Evolutionary conservation across 169 alveolate genomes (phyloP).

Genomic region (Cryptosporidium sp.): DNA sequence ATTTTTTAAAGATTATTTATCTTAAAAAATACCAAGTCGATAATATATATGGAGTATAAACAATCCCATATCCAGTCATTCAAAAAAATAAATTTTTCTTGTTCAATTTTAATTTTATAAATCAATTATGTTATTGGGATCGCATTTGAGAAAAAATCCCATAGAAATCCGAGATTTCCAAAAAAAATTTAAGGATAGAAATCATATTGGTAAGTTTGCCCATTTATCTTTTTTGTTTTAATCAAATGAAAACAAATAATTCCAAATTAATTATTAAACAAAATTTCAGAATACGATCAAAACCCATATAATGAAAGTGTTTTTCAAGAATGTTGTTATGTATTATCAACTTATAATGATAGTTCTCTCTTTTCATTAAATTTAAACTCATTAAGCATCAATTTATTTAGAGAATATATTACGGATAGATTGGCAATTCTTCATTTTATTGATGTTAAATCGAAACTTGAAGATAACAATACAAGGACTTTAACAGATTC

Average conservation of each 20-base stretch:
- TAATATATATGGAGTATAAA: no score
- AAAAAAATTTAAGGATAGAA: background rate
- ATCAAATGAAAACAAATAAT: background rate
- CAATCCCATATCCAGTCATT: background rate
- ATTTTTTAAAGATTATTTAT: background rate
- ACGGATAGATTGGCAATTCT: slow-evolving; percentile 55
- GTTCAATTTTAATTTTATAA: background rate
- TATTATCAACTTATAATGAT: slow-evolving; percentile 66
- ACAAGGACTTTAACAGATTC: slow-evolving; percentile 27
- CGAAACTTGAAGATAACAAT: slow-evolving; percentile 23
- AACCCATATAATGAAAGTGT: slow-evolving; percentile 13
- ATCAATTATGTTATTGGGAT: slow-evolving; percentile 34
- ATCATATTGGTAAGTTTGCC: slow-evolving; percentile 10
- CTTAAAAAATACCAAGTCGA: no score
- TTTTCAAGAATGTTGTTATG: slow-evolving; percentile 59
- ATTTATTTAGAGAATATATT: slow-evolving; percentile 52
- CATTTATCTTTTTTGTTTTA: background rate
- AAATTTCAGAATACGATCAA: slow-evolving; percentile 44
- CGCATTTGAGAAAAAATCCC: slow-evolving; percentile 26
- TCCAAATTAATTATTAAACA: background rate
- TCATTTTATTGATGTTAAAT: slow-evolving; percentile 35
- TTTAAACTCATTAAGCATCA: slow-evolving; percentile 61
- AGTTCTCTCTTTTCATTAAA: slow-evolving; percentile 3
- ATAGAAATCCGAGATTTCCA: slow-evolving; percentile 18
- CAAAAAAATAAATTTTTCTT: background rate